These are phyloP conservation scores for Fusarium sp. DNA, from an alignment of 2,329 filamentous ascomycete species.

Conservation along the genomic window DNA sequence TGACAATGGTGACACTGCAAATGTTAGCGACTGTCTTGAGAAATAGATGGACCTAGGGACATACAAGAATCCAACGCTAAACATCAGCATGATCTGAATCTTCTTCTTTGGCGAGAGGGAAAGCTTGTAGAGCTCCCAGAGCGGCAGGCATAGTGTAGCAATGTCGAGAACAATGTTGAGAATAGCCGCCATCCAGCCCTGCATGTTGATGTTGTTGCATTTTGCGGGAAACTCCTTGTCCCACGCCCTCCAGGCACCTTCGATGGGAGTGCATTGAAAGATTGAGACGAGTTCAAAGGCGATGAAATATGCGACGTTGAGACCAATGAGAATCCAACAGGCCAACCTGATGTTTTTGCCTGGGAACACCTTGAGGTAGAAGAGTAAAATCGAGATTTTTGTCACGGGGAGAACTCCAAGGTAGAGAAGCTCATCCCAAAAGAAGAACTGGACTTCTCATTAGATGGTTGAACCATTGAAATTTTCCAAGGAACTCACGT, in stretches of 20 bases:
- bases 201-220: conserved; percentile 60
- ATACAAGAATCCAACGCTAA: conserved; percentile 22
- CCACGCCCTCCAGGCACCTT: conserved; percentile 63
- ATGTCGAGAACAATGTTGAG: conserved; percentile 62
- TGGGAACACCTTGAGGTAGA: conserved; percentile 23
- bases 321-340: conserved; percentile 24
- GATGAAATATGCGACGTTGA: conserved; percentile 36
- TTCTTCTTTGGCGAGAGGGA: conserved; percentile 18
- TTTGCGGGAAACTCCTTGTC: conserved; percentile 55
- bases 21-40: too few relatives aligned
- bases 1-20: conserved; percentile 14
- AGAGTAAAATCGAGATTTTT: conserved; percentile 19
- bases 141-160: conserved; percentile 21
- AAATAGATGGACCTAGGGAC: too few relatives aligned
- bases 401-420: background rate
- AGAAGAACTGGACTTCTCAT: background rate
- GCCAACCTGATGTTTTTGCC: background rate
- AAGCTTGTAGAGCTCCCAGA: conserved; percentile 6
- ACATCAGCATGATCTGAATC: conserved; percentile 27
- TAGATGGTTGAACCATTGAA: accelerated
- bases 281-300: conserved; percentile 50
- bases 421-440: conserved; percentile 17
- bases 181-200: conserved; percentile 62
- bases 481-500: background rate
- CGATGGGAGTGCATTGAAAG: conserved; percentile 61